These are phyloP conservation scores for Agrostemma githago DNA, from an alignment of 148 eudicot genomes.

Conservation along the genomic window DNA sequence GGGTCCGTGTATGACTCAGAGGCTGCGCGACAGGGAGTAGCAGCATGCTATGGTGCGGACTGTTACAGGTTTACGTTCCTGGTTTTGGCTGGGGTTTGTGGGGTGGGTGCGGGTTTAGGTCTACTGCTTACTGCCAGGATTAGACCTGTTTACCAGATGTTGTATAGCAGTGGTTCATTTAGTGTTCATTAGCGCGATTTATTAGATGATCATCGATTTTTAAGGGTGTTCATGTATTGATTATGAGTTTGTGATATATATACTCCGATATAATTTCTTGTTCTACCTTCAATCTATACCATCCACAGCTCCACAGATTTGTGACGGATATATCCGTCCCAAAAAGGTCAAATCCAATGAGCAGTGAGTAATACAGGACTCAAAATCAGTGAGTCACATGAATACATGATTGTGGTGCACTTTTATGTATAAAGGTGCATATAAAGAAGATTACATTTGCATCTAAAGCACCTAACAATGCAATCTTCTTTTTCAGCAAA, in stretches of 20 bases:
- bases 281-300: too few relatives aligned
- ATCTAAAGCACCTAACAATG: background rate
- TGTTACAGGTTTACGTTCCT: constrained; percentile 84
- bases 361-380: background rate
- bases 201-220: background rate
- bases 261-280: background rate
- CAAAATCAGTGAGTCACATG: constrained; percentile 14
- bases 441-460: background rate
- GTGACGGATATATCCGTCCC: too few relatives aligned
- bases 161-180: constrained; percentile 76
- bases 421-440: background rate
- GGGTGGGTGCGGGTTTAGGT: constrained; percentile 61
- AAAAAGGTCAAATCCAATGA: constrained; percentile 17
- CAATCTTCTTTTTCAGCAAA: background rate
- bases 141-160: constrained; percentile 81
- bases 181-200: constrained; percentile 20
- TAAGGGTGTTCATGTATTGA: background rate
- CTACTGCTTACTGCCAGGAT: constrained; percentile 64
- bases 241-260: background rate
- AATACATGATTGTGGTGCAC: constrained; percentile 10
- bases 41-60: constrained; percentile 62
- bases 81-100: constrained; percentile 64
- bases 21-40: constrained; percentile 56
- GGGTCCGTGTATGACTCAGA: constrained; percentile 78
- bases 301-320: too few relatives aligned